A percentile compares a stretch with the other conserved stretches of the same genome.
Evolutionary conservation across 2,329 filamentous ascomycete genomes (phyloP).

Genomic region (Colletotrichum viniferum): DNA sequence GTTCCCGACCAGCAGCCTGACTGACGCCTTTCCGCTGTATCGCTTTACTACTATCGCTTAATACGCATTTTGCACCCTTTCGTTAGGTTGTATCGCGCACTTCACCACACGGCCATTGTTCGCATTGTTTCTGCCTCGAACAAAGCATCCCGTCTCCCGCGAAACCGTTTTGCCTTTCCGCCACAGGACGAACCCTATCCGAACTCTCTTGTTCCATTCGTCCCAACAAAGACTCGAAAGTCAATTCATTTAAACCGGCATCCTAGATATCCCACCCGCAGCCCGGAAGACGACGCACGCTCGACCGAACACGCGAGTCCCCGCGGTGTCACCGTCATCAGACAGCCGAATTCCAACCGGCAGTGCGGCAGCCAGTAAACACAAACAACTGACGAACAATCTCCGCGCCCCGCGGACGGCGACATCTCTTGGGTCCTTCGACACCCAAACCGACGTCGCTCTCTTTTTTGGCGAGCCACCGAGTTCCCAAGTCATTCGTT

Average conservation of each 20-base stretch:
- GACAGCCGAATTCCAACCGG: slow-evolving; percentile 8
- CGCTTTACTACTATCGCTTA: slow-evolving; percentile 6
- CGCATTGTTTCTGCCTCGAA: neutral
- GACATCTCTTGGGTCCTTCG: neutral
- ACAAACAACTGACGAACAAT: neutral
- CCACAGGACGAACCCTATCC: neutral
- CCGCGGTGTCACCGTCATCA: neutral
- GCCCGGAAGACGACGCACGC: neutral
- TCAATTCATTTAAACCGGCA: neutral
- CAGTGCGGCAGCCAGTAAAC: neutral
- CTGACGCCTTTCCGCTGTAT: neutral
- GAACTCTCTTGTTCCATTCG: neutral
- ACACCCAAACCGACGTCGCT: neutral
- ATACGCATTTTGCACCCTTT: neutral
- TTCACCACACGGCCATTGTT: neutral
- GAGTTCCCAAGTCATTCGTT: neutral
- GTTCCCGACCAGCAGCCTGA: neutral
- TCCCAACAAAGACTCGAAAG: slow-evolving; percentile 3
- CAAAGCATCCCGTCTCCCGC: neutral
- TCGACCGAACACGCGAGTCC: neutral
- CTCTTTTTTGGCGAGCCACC: neutral
- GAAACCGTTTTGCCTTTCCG: neutral
- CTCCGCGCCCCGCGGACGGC: slow-evolving; percentile 1
- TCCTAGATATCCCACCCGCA: neutral
- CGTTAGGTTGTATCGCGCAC: neutral